A percentile compares a stretch with the other conserved stretches of the same genome.
phyloP scores from a whole-genome alignment of 148 eudicot species.

The Persicaria maculosa region DNA sequence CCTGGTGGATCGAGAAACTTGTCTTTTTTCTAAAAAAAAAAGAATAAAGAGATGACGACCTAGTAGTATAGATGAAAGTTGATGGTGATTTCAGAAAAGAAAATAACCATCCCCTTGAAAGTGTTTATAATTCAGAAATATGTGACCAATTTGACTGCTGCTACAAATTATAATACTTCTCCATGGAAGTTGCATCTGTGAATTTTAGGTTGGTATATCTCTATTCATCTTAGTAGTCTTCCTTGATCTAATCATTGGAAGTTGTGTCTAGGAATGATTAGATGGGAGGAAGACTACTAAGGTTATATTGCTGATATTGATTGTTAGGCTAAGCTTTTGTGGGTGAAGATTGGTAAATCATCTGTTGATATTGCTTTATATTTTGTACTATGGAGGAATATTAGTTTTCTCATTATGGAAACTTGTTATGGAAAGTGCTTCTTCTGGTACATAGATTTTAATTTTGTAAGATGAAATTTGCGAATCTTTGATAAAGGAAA shows the following conservation, averaged over 20 bases:
- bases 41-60: too few relatives aligned
- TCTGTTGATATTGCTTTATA: neutral
- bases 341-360: neutral
- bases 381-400: neutral
- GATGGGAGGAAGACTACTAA: neutral
- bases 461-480: neutral
- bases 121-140: neutral
- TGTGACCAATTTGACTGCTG: neutral
- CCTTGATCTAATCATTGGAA: neutral
- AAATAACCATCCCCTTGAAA: neutral
- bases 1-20: too few relatives aligned
- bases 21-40: too few relatives aligned
- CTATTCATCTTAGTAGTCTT: neutral
- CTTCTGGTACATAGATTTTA: neutral
- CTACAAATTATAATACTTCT: neutral
- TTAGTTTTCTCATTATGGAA: neutral
- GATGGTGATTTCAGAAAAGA: neutral
- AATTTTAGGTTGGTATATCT: neutral
- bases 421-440: neutral
- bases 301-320: neutral
- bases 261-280: neutral
- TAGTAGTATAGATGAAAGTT: neutral
- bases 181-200: neutral
- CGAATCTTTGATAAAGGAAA: conserved; percentile 5
- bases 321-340: neutral